phyloP scores from a whole-genome alignment of 2,329 filamentous ascomycete genomes.

The Ascocoryne sarcoides region DNA sequence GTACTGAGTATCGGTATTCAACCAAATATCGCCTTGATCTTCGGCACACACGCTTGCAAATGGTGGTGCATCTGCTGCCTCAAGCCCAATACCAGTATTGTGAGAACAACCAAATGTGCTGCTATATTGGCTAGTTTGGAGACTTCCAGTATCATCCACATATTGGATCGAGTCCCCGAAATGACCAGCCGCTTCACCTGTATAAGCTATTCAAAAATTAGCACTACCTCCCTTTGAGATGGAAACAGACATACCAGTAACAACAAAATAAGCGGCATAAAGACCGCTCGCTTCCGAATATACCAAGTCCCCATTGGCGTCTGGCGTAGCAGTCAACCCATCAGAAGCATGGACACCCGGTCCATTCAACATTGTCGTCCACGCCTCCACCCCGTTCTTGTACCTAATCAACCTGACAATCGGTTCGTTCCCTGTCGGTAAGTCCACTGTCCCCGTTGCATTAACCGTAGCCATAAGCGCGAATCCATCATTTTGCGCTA shows the following conservation, averaged over 20 bases:
- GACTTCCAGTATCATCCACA: conserved; percentile 37
- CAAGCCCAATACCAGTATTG: conserved; percentile 57
- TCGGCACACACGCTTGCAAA: conserved; percentile 52
- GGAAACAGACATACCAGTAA: conserved; percentile 34
- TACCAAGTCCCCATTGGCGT: conserved; percentile 54
- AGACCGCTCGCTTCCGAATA: conserved; percentile 46
- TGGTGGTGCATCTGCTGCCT: conserved; percentile 47
- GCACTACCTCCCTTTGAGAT: neutral
- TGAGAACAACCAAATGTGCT: conserved; percentile 54
- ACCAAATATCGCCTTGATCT: conserved; percentile 55
- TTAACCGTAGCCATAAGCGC: conserved; percentile 46
- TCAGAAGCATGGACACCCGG: conserved; percentile 39
- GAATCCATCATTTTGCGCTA: conserved; percentile 55
- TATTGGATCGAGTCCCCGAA: conserved; percentile 50
- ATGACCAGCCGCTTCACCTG: conserved; percentile 44
- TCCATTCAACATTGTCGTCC: conserved; percentile 51
- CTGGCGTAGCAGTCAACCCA: conserved; percentile 41
- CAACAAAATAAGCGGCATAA: conserved; percentile 55
- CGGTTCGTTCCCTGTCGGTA: conserved; percentile 39
- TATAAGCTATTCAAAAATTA: conserved; percentile 33
- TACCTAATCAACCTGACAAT: conserved; percentile 52
- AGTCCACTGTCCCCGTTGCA: conserved; percentile 41
- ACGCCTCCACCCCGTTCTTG: conserved; percentile 44
- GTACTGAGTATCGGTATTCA: conserved; percentile 50
- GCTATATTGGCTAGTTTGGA: conserved; percentile 38